Conservation (phyloP, 768 basidiomycete genomes). For the Tylopilus felleus region DNA sequence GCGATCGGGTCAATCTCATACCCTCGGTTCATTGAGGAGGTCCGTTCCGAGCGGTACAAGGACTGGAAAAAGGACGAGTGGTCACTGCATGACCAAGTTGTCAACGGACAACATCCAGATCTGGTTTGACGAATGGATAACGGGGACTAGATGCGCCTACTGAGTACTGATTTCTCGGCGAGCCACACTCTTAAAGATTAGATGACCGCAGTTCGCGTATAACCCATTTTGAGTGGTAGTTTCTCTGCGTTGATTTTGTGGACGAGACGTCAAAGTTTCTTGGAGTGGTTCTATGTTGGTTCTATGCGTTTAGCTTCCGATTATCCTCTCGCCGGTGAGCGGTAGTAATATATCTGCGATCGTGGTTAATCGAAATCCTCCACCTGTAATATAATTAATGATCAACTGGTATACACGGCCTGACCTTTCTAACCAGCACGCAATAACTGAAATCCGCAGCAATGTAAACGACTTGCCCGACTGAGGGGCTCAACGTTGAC, state of each 20-base stretch:
- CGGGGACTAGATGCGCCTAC: background rate
- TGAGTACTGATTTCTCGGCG: background rate
- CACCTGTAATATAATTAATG: constrained; percentile 11
- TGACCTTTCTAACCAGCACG: background rate
- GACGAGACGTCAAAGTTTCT: background rate
- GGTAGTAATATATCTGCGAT: constrained; percentile 1
- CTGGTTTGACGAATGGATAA: constrained; percentile 11
- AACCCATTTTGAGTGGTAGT: background rate
- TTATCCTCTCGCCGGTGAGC: constrained; percentile 2
- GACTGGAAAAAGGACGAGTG: constrained; percentile 31
- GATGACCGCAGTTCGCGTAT: background rate
- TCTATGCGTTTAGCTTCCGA: background rate
- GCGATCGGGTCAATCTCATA: constrained; percentile 8
- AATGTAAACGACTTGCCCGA: background rate
- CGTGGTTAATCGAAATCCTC: background rate
- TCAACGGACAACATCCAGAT: constrained; percentile 7
- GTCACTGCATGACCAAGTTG: constrained; percentile 26
- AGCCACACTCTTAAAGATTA: too few relatives aligned
- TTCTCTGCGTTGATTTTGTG: background rate
- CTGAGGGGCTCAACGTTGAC: background rate
- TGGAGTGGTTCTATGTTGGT: background rate
- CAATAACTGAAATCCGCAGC: constrained; percentile 2
- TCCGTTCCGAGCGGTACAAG: constrained; percentile 18
- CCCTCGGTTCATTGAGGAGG: constrained; percentile 9
- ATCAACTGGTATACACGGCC: constrained; percentile 24